Base-by-base conservation (phyloP, 2,329 filamentous ascomycete species). In the Pyrenophora tritici-repentis region DNA sequence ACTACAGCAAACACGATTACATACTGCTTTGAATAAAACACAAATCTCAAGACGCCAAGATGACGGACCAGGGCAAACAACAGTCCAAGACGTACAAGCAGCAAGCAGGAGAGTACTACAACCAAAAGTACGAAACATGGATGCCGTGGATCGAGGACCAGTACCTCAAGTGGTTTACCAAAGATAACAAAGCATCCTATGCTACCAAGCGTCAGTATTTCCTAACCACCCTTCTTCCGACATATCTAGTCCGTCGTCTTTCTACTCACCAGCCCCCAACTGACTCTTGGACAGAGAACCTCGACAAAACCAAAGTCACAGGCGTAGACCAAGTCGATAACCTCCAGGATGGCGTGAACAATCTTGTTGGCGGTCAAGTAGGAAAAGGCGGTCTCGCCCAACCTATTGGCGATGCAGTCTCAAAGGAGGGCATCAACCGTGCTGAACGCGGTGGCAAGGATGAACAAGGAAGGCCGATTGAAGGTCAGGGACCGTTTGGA, bases 181-280 rank as follows among this genome's bases (percentile, higher is more conserved):
- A 86, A 56, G 86, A 90, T 67, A 91, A 91, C 79, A 90, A 91
- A 74, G 83, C 86, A 4, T 86, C 83, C 68, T 90, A 90, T 65
- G 78, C 83, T 5, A 81, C 86, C 1, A 89, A 87, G 73, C 81
- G 87, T 89, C 71, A 29, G 76, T 71, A 34, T 20, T n/a, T 14
- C 24, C 17, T 6, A 9, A 13, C 16, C 29, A 13, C 12, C 4
- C 17, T 10, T 8, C 16, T 29, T 37, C 32, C 22, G 29, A 9
- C 14, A 33, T 35, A n/a, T 54, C 36, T 13, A 42, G 22, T 38
- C 1, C n/a, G 16, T 39, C 20, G 12, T 36, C 6, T n/a, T 35
- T n/a, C 33, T 34, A 24, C 24, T 18, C 35, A 29, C 29, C 14
- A 13, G 9, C 41, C 31, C 18, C 16, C 37, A 17, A 35, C 43